Evolutionary conservation across 306 rosid genomes (phyloP).

Genomic region (Rubus idaeus): DNA sequence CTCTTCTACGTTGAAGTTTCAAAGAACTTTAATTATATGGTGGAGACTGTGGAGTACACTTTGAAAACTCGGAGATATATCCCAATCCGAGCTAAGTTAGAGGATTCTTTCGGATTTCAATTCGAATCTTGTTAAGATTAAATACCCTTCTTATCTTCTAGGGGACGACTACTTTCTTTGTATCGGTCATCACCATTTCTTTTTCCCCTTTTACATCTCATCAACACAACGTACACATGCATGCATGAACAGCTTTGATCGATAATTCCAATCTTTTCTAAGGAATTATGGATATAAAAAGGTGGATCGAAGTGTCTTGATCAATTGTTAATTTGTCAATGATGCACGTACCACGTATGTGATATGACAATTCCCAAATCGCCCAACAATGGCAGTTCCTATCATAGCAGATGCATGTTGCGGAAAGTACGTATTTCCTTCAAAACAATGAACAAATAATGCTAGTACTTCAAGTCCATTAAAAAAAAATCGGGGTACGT

Average conservation of each 20-base stretch:
- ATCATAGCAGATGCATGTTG: neutral
- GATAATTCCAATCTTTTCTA: slow-evolving; percentile 8
- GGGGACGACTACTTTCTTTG: neutral
- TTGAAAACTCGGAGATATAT: neutral
- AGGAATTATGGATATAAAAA: neutral
- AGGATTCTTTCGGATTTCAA: neutral
- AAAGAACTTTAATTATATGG: neutral
- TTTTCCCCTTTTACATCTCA: neutral
- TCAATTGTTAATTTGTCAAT: neutral
- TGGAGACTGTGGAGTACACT: neutral
- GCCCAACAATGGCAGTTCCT: neutral
- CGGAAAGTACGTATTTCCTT: neutral
- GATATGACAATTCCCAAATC: neutral
- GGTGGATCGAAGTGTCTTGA: neutral
- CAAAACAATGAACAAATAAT: neutral
- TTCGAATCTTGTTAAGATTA: neutral
- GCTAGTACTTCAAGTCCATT: neutral
- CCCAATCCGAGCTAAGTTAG: neutral
- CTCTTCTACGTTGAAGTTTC: neutral
- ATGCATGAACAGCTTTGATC: neutral
- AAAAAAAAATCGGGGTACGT: neutral
- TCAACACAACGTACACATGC: neutral
- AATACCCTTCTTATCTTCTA: neutral
- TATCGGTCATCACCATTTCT: neutral
- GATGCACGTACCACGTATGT: neutral